Evolutionary conservation across 2,329 filamentous ascomycete species (phyloP).

Genomic region (Fusarium continuum): DNA sequence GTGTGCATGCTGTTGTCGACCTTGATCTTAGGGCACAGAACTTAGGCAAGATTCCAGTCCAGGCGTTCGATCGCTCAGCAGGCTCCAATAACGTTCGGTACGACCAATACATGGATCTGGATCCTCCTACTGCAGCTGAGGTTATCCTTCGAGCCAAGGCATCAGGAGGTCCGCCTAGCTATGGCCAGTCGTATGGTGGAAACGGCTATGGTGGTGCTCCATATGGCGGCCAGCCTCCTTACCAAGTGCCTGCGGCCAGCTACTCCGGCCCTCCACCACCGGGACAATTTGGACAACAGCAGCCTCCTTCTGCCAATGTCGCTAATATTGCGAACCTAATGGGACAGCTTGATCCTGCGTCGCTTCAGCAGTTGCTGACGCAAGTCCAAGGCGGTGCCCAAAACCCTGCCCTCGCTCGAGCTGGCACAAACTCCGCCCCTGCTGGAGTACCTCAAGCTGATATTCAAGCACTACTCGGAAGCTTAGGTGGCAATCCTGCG

Average conservation of each 20-base stretch:
- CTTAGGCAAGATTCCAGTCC: constrained; percentile 78
- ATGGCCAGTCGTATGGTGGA: constrained; percentile 45
- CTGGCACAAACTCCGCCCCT: constrained; percentile 33
- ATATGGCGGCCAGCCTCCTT: constrained; percentile 47
- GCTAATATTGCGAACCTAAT: constrained; percentile 72
- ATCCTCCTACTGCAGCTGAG: constrained; percentile 80
- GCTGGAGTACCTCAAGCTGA: constrained; percentile 50
- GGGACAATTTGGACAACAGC: constrained; percentile 48
- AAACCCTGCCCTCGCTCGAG: constrained; percentile 19
- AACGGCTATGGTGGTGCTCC: constrained; percentile 43
- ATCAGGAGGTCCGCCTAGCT: constrained; percentile 42
- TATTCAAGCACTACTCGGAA: constrained; percentile 58
- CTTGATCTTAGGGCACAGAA: constrained; percentile 75
- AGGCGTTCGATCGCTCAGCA: constrained; percentile 83
- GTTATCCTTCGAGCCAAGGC: constrained; percentile 78
- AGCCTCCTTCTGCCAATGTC: constrained; percentile 41
- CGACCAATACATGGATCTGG: constrained; percentile 86
- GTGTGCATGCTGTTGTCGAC: constrained; percentile 84
- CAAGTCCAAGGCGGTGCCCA: constrained; percentile 56
- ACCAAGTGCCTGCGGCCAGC: constrained; percentile 42
- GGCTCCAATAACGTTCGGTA: constrained; percentile 82
- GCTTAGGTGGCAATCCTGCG: constrained; percentile 46
- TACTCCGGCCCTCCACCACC: constrained; percentile 43
- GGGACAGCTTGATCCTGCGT: constrained; percentile 72
- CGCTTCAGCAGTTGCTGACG: constrained; percentile 75